Percentiles rank a stretch among this genome's conserved stretches.
phyloP scores from a whole-genome alignment of 495 filamentous ascomycete species.

The Podospora bellae-mahoneyi region DNA sequence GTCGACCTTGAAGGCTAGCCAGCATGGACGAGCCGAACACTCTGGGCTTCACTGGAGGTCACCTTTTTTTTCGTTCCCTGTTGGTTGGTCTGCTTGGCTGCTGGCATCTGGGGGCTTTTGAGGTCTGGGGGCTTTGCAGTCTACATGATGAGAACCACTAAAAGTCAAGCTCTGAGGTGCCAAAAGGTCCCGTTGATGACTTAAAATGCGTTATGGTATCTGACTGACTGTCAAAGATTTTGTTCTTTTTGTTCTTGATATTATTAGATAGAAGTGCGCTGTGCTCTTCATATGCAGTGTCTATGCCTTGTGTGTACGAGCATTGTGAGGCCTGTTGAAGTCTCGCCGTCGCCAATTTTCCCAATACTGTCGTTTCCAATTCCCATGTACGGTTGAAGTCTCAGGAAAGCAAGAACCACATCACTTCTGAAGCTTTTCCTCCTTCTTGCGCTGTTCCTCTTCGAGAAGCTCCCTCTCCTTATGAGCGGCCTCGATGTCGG shows the following conservation, averaged over 20 bases:
- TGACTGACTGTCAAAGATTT: conserved; percentile 63
- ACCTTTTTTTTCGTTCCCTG: conserved; percentile 24
- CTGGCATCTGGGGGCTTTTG: not conserved
- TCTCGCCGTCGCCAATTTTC: not conserved
- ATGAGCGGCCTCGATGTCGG: conserved; percentile 62
- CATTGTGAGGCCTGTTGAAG: conserved; percentile 22
- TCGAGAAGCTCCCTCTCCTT: conserved; percentile 53
- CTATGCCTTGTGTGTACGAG: not conserved
- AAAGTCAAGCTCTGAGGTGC: conserved; percentile 98
- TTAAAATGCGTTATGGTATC: conserved; percentile 79
- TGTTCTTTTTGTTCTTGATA: conserved; percentile 10
- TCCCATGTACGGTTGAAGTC: conserved; percentile 11
- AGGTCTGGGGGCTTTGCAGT: conserved; percentile 50
- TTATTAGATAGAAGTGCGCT: conserved; percentile 15
- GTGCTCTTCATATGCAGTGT: not conserved
- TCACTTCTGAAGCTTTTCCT: conserved; percentile 24
- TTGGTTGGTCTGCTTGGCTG: conserved; percentile 31
- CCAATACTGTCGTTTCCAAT: not conserved
- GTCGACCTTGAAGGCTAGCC: conserved; percentile 7
- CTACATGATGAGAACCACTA: conserved; percentile 91
- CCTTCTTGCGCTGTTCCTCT: conserved; percentile 46
- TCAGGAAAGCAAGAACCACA: not conserved
- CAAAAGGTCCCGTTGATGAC: conserved; percentile 55
- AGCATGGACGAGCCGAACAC: conserved; percentile 34
- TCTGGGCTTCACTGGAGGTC: conserved; percentile 50